These are phyloP conservation scores for Rhododendron molle DNA, from an alignment of 148 eudicot species.

Conservation along the genomic window DNA sequence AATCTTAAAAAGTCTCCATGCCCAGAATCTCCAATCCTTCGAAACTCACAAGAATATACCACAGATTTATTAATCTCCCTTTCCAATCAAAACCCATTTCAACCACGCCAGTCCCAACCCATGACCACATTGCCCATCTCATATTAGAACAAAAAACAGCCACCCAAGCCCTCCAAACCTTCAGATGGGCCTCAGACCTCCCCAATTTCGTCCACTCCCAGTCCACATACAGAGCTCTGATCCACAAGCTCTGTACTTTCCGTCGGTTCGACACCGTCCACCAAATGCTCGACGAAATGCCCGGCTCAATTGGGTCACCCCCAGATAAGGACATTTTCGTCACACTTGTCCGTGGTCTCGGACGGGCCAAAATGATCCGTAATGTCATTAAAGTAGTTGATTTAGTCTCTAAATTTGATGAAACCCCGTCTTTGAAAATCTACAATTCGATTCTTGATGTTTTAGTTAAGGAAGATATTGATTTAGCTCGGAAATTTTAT, in stretches of 20 bases:
- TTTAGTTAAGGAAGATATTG: slow-evolving; percentile 86
- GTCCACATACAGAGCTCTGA: slow-evolving; percentile 68
- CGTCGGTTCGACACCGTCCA: slow-evolving; percentile 58
- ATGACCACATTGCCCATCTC: slow-evolving; percentile 59
- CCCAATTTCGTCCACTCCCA: slow-evolving; percentile 70
- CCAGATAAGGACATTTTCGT: slow-evolving; percentile 79
- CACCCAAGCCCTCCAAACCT: slow-evolving; percentile 63
- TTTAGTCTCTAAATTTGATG: slow-evolving; percentile 46
- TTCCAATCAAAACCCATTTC: slow-evolving; percentile 37
- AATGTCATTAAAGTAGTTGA: slow-evolving; percentile 57
- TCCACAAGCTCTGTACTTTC: slow-evolving; percentile 69
- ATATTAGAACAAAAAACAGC: slow-evolving; percentile 66
- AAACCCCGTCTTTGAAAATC: slow-evolving; percentile 57
- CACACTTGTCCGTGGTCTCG: slow-evolving; percentile 71
- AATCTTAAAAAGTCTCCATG: slow-evolving; percentile 12
- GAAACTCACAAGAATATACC: slow-evolving; percentile 1
- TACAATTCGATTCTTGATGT: slow-evolving; percentile 80
- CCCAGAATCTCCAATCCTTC: slow-evolving; percentile 12
- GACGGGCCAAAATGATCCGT: slow-evolving; percentile 52
- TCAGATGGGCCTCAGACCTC: slow-evolving; percentile 83
- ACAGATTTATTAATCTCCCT: not conserved
- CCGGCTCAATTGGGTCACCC: slow-evolving; percentile 58
- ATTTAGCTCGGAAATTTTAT: slow-evolving; percentile 79
- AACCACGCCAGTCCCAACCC: slow-evolving; percentile 48
- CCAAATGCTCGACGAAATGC: slow-evolving; percentile 83